Base-by-base conservation (phyloP, 1,139 yeast species). In the Candida sojae region DNA sequence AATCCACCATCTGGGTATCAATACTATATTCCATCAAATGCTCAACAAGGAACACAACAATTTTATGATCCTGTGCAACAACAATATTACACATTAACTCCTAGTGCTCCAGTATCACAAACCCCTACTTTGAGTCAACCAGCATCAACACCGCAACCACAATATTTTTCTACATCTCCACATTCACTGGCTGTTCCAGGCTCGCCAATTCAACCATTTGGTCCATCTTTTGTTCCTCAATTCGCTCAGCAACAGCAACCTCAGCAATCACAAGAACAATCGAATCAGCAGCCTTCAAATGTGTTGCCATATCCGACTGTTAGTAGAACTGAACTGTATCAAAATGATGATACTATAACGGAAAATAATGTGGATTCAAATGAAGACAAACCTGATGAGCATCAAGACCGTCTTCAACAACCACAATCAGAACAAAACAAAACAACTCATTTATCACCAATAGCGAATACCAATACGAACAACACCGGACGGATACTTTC, bases 51-150 rank as follows among this genome's bases (percentile, higher is more conserved):
- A 3, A 66, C 67, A 4, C 78, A 73, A 51, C 79, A 73, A 52
- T 72, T 71, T 52, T 75, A 73, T 55, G 79, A 75, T 53, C 79
- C 79, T 2, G 72, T 72, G 11, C 77, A 71, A 58, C 79, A 75
- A 56, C 79, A 75, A 49, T 75, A 69, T 52, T 75, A 66, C 52
- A 75, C 76, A 9, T 63, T 74, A 39, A 67, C 75, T 17, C 77
- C 78, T n/a, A 46, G 54, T 23, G 39, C 54, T 7, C 68, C 54
- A 9, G 67, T 62, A 53, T 73, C 75, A 66, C 75, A 70, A 49
- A 25, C 23, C 26, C 29, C 28, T 1, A 42, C 29, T 26, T 17
- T 31, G 25, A 49, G 36, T 36, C 49, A 33, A 30, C 49, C 13
- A 33, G 31, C 44, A 57, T 52, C 36, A 39, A 25, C 38, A 6